These are phyloP conservation scores for Colletotrichum nymphaeae DNA, from an alignment of 2,329 filamentous ascomycete genomes.

Conservation along the genomic window DNA sequence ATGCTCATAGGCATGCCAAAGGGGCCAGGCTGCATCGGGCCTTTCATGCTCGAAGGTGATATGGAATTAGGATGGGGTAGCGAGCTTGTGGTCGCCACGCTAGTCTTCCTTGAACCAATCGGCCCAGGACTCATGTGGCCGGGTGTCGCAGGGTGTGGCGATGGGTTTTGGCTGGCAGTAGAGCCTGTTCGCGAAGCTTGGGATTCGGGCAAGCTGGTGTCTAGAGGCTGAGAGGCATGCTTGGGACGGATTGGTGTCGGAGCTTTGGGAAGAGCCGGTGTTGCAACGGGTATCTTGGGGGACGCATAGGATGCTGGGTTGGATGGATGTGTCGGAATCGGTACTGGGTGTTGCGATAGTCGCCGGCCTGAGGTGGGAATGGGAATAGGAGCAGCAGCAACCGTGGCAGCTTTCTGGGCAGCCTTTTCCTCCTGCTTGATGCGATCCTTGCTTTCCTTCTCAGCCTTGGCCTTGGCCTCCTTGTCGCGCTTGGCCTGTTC, in stretches of 20 bases:
- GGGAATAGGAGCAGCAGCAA: conserved; percentile 51
- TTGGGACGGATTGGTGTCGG: conserved; percentile 82
- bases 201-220: conserved; percentile 75
- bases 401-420: conserved; percentile 51
- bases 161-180: conserved; percentile 65
- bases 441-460: conserved; percentile 53
- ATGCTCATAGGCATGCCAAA: conserved; percentile 70
- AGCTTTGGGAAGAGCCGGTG: conserved; percentile 84
- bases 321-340: conserved; percentile 65
- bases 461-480: conserved; percentile 51
- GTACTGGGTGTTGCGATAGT: conserved; percentile 50
- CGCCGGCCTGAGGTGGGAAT: conserved; percentile 53
- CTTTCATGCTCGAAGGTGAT: conserved; percentile 70
- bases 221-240: conserved; percentile 85
- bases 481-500: conserved; percentile 67
- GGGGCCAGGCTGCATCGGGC: conserved; percentile 56
- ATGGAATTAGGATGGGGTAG: conserved; percentile 61
- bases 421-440: conserved; percentile 54
- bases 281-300: conserved; percentile 82
- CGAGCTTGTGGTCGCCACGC: conserved; percentile 39
- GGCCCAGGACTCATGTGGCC: conserved; percentile 74
- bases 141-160: conserved; percentile 71
- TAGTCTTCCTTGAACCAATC: conserved; percentile 71
- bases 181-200: conserved; percentile 74
- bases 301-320: conserved; percentile 74